A percentile compares a stretch with the other conserved stretches of the same genome.
phyloP scores from a whole-genome alignment of 2,329 filamentous ascomycete species.

The Calonectria pauciramosa region DNA sequence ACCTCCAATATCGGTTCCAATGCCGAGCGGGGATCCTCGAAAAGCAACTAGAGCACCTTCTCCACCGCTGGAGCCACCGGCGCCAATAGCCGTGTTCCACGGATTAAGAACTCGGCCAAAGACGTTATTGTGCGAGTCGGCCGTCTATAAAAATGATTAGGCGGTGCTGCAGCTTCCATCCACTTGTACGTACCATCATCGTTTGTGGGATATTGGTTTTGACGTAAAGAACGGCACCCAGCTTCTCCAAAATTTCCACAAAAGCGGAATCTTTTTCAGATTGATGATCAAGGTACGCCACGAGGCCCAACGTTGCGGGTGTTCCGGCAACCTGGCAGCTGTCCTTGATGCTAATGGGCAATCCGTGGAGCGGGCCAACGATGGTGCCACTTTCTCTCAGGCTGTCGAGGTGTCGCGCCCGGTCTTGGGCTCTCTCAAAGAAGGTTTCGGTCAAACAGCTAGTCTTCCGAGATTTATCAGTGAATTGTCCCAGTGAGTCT shows the following conservation, averaged over 20 bases:
- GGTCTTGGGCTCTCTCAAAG: constrained; percentile 52
- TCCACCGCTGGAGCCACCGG: constrained; percentile 74
- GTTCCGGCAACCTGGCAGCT: constrained; percentile 16
- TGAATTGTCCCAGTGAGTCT: too few relatives aligned
- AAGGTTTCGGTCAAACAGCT: constrained; percentile 61
- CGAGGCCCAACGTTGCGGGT: constrained; percentile 22
- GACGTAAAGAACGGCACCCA: constrained; percentile 26
- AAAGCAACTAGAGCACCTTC: constrained; percentile 51
- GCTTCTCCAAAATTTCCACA: constrained; percentile 24
- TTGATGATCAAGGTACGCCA: constrained; percentile 19
- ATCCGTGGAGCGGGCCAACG: constrained; percentile 35
- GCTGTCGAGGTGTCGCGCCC: constrained; percentile 35
- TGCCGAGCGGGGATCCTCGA: constrained; percentile 49
- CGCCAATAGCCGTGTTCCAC: constrained; percentile 66
- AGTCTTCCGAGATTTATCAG: constrained; percentile 12
- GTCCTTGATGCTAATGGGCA: constrained; percentile 32
- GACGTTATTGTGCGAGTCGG: constrained; percentile 58
- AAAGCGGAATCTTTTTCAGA: constrained; percentile 22
- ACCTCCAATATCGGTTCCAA: constrained; percentile 51
- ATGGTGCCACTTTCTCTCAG: constrained; percentile 24
- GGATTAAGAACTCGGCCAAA: constrained; percentile 73
- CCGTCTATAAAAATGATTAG: constrained; percentile 10
- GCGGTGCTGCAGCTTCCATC: too few relatives aligned
- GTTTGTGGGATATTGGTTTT: constrained; percentile 34
- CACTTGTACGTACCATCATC: constrained; percentile 22